phyloP scores from a whole-genome alignment of 352 stramenopile species.

The Phytophthora parvispora region DNA sequence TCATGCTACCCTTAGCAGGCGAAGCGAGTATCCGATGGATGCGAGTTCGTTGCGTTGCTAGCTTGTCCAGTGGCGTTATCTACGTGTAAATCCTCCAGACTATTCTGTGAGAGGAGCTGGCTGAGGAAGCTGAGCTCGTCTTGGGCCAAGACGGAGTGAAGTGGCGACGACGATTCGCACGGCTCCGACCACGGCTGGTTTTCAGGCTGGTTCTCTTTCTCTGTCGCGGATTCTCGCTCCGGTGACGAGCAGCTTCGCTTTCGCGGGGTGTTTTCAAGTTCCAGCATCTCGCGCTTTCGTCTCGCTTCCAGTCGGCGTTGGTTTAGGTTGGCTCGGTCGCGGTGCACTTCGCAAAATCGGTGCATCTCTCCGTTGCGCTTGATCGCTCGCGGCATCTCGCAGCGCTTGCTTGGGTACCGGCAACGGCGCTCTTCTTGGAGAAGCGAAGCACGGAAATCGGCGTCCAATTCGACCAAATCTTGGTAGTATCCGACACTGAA shows the following conservation, averaged over 20 bases:
- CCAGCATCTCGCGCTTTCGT: conserved; percentile 29
- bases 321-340: conserved; percentile 59
- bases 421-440: conserved; percentile 33
- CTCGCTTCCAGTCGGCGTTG: conserved; percentile 57
- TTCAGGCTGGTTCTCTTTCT: not conserved
- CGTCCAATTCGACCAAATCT: not conserved
- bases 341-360: conserved; percentile 55
- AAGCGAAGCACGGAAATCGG: not conserved
- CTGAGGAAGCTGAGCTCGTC: conserved; percentile 32
- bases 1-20: conserved; percentile 1
- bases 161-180: conserved; percentile 10
- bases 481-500: conserved; percentile 12
- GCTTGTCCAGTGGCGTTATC: not conserved
- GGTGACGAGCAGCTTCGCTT: conserved; percentile 8
- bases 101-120: conserved; percentile 30
- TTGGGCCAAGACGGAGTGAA: conserved; percentile 27
- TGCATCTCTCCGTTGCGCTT: conserved; percentile 59
- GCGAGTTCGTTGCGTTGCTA: not conserved
- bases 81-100: conserved; percentile 23
- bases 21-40: not conserved
- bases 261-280: not conserved
- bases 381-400: conserved; percentile 40
- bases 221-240: not conserved
- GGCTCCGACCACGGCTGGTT: not conserved
- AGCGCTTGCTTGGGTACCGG: conserved; percentile 51